Percentiles rank a stretch among this genome's conserved stretches.
Conservation (phyloP, 345 rosid species). For the Syzygium aqueum region DNA sequence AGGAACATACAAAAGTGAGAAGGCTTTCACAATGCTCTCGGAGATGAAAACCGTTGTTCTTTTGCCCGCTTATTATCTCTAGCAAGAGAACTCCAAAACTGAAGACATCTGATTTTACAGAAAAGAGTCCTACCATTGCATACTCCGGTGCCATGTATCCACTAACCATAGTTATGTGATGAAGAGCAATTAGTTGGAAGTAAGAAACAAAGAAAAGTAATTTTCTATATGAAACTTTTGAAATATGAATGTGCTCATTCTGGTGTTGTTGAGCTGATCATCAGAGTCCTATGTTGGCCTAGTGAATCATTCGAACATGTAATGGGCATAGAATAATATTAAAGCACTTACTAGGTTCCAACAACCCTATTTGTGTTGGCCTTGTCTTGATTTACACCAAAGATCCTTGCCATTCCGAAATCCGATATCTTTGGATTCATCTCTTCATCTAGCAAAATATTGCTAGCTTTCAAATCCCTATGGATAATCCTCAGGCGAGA, state of each 20-base stretch:
- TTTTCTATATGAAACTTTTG: background rate
- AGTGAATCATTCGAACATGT: background rate
- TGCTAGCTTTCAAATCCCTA: constrained; percentile 14
- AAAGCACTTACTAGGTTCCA: constrained; percentile 7
- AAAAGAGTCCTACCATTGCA: constrained; percentile 15
- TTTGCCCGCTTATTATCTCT: constrained; percentile 4
- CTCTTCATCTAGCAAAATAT: constrained; percentile 10
- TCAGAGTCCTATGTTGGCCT: background rate
- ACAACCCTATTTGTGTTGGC: constrained; percentile 17
- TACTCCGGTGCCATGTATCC: constrained; percentile 34
- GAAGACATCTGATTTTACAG: constrained; percentile 17
- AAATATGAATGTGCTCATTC: background rate
- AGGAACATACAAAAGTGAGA: constrained; percentile 12
- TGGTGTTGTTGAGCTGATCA: background rate
- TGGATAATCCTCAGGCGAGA: constrained; percentile 26
- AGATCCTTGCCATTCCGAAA: constrained; percentile 24
- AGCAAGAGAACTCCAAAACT: constrained; percentile 6
- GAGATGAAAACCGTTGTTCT: background rate
- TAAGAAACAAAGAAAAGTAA: background rate
- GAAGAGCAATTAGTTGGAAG: background rate
- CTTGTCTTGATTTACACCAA: constrained; percentile 17
- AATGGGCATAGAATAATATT: background rate
- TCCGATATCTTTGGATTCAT: constrained; percentile 24
- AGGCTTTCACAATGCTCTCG: constrained; percentile 5
- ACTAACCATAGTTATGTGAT: background rate